Base-by-base conservation (phyloP, 2,329 filamentous ascomycete species). In the Ilyonectria robusta region DNA sequence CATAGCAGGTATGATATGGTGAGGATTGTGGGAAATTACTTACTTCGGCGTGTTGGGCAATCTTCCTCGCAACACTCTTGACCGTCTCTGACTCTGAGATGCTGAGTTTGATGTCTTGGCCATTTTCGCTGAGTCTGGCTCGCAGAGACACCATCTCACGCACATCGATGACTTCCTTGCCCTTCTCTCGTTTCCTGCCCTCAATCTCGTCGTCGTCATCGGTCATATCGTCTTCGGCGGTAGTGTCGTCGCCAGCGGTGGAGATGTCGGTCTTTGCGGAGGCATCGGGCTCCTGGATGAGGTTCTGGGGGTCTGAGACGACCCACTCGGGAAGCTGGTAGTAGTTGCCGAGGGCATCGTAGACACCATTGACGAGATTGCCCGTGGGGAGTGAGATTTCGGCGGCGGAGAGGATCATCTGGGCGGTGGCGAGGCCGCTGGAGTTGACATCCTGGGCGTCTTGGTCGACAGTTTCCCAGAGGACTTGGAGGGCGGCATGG, bases 351-450 rank as follows among this genome's bases (percentile, higher is more conserved):
- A 90, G 83, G 42, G 88, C 81, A 77, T 95, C 93, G 74, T 94
- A 95, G 19, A 86, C 90, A 10, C 92, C 92, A 62, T 93, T 89
- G 44, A 88, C 88, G 21, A 95, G 80, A 74, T 94, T 87, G 0
- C 93, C 93, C 0, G 91, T 93, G 0, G 93, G 92, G 13, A 94
- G 81, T 0, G 92, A 94, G 35, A 95, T 87, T 26, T 91, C 94
- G 9, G 90, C 92, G 1, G 94, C 94, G 75, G 92, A 89, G 6
- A 98, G 82, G 63, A 98, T 92, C 62, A 87, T 89, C 82, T 98
- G 94, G 7, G 95, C 95, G 2, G 91, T 94, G 31, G 83, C 85
- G 9, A 93, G 77, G 19, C 81, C 84, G 10, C 81, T 76, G 4
- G 77, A 75, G 4, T 78, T 79, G 42, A 83, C 82, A 3, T 81